These are phyloP conservation scores for Moelleriella libera DNA, from an alignment of 2,329 filamentous ascomycete species.

Conservation along the genomic window DNA sequence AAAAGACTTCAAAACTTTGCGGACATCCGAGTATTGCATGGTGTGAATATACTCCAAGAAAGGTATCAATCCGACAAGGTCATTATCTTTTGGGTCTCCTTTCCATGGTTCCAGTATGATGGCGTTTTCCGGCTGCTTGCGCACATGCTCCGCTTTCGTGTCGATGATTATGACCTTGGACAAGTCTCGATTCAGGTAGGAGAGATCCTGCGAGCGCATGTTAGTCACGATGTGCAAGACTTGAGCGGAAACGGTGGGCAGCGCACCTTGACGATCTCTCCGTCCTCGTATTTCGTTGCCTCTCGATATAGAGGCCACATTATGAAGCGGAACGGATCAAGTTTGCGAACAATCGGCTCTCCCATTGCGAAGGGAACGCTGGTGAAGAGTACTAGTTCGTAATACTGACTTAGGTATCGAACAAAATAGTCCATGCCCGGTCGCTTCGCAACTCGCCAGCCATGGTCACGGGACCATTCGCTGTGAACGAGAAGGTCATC, in stretches of 20 bases:
- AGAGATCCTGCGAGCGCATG: conserved; percentile 55
- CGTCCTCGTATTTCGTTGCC: conserved; percentile 92
- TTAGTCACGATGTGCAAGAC: background rate
- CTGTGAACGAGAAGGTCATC: conserved; percentile 92
- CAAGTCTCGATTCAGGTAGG: conserved; percentile 89
- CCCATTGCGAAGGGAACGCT: conserved; percentile 71
- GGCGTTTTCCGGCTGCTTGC: conserved; percentile 90
- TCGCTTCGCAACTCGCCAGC: conserved; percentile 89
- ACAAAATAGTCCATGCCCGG: conserved; percentile 96
- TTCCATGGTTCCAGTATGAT: conserved; percentile 86
- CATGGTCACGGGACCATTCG: conserved; percentile 86
- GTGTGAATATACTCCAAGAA: conserved; percentile 96
- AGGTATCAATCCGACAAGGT: conserved; percentile 78
- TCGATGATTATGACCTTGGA: conserved; percentile 94
- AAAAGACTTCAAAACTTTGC: conserved; percentile 75
- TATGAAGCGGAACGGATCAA: conserved; percentile 91
- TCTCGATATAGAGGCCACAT: conserved; percentile 92
- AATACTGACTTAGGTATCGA: conserved; percentile 93
- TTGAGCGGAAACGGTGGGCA: background rate
- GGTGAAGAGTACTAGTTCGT: conserved; percentile 93
- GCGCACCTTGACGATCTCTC: conserved; percentile 84
- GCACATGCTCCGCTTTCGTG: conserved; percentile 67
- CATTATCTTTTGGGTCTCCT: conserved; percentile 69
- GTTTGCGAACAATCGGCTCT: conserved; percentile 78
- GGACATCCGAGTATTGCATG: conserved; percentile 81